Percentiles rank a stretch among this genome's conserved stretches.
These are phyloP conservation scores for Quercus dentata DNA, from an alignment of 306 rosid genomes.

Conservation along the genomic window DNA sequence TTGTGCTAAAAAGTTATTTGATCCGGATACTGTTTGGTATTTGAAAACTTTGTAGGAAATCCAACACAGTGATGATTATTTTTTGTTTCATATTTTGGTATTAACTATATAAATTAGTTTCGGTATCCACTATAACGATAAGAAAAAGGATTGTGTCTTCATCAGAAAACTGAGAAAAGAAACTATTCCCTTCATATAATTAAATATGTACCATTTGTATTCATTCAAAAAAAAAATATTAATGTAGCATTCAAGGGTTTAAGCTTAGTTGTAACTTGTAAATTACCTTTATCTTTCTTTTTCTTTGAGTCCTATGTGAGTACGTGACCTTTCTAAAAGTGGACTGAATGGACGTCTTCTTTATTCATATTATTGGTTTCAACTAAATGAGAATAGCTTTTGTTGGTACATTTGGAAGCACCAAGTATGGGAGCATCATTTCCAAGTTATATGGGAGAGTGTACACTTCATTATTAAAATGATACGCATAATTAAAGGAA, in stretches of 20 bases:
- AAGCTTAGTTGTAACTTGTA: neutral
- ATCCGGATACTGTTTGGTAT: neutral
- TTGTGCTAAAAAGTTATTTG: neutral
- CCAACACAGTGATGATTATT: too few species aligned
- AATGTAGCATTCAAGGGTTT: neutral
- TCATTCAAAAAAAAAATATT: neutral
- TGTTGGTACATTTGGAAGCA: constrained; percentile 57
- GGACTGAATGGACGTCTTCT: neutral
- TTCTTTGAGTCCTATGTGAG: neutral
- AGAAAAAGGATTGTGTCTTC: too few species aligned
- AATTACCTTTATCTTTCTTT: neutral
- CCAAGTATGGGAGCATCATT: constrained; percentile 50
- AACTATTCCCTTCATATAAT: too few species aligned
- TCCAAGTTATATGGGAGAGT: constrained; percentile 51
- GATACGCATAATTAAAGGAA: constrained; percentile 5
- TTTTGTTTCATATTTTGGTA: too few species aligned
- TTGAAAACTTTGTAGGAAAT: too few species aligned
- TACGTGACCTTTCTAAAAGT: neutral
- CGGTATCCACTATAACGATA: too few species aligned
- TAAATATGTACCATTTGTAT: too few species aligned
- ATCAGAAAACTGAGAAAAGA: too few species aligned
- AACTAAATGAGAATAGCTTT: constrained; percentile 32
- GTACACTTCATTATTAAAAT: constrained; percentile 27
- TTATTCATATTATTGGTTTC: constrained; percentile 1
- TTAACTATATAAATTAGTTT: too few species aligned